phyloP scores from a whole-genome alignment of 129 eudicot species.

The Flaveria sonorensis region DNA sequence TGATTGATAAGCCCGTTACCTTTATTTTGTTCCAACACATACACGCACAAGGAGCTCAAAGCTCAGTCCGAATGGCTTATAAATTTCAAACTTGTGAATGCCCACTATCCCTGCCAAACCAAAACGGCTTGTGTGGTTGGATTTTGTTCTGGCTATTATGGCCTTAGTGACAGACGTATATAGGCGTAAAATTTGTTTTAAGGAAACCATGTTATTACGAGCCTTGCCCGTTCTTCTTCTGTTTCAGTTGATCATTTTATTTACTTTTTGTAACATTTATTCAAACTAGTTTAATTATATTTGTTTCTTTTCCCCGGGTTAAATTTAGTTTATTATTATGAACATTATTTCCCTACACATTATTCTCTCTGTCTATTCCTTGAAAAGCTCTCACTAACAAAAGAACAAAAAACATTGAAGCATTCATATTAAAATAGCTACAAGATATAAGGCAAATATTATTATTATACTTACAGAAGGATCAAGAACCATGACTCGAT shows the following conservation, averaged over 20 bases:
- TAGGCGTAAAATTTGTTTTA: not conserved
- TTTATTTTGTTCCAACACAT: too few species aligned
- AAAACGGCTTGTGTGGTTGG: not conserved
- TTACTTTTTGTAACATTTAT: not conserved
- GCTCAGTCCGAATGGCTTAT: not conserved
- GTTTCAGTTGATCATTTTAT: not conserved
- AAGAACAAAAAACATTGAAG: constrained; percentile 22
- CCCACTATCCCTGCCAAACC: too few species aligned
- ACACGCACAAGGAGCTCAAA: not conserved
- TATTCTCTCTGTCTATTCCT: constrained; percentile 17
- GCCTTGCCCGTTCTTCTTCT: not conserved
- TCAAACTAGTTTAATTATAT: not conserved
- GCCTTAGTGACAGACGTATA: not conserved
- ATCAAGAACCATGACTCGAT: constrained; percentile 24
- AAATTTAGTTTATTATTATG: not conserved
- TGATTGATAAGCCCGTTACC: too few species aligned
- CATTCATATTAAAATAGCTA: not conserved
- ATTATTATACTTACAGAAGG: constrained; percentile 19
- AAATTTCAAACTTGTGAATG: not conserved
- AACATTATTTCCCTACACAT: not conserved
- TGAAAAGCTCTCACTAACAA: not conserved
- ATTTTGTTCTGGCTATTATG: not conserved
- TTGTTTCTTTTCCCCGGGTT: not conserved
- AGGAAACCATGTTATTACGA: not conserved
- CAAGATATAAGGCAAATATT: constrained; percentile 15